A percentile compares a stretch with the other conserved stretches of the same genome.
Conservation (phyloP, 768 basidiomycete species). For the Hortiboletus campestris region DNA sequence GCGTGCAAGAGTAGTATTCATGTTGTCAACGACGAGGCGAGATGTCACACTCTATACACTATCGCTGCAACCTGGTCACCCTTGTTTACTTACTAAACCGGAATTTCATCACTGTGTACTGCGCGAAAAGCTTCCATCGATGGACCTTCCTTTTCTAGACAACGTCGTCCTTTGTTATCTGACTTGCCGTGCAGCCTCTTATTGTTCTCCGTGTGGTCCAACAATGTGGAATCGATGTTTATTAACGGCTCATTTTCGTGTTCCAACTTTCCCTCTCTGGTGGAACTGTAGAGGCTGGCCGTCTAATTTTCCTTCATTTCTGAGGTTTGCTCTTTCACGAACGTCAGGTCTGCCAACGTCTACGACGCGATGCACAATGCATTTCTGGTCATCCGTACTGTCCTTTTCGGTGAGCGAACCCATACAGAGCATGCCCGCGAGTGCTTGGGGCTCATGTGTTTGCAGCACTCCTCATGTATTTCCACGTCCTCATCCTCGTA, state of each 20-base stretch:
- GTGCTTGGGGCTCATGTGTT: slow-evolving; percentile 1
- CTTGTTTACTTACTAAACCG: not conserved
- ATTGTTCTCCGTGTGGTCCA: slow-evolving; percentile 23
- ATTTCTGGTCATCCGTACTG: slow-evolving; percentile 56
- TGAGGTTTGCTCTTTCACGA: slow-evolving; percentile 14
- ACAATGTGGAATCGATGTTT: slow-evolving; percentile 13
- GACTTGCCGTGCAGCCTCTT: not conserved
- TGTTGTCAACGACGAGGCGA: no score
- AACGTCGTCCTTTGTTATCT: slow-evolving; percentile 21
- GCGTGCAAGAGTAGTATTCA: not conserved
- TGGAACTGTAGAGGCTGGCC: slow-evolving; percentile 19
- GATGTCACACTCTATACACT: no score
- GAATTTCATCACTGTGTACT: no score
- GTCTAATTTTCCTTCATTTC: slow-evolving; percentile 3
- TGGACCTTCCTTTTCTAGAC: slow-evolving; percentile 27
- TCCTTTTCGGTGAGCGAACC: slow-evolving; percentile 50
- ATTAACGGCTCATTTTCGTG: slow-evolving; percentile 1
- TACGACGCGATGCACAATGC: slow-evolving; percentile 42
- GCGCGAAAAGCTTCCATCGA: not conserved
- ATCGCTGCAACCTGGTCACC: no score
- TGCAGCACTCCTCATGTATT: slow-evolving; percentile 43
- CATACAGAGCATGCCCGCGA: not conserved
- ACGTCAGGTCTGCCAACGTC: slow-evolving; percentile 5
- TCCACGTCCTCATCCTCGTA: slow-evolving; percentile 50
- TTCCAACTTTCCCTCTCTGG: slow-evolving; percentile 17